These are phyloP conservation scores for Boletus sp. DNA, from an alignment of 768 basidiomycete genomes.

Conservation along the genomic window DNA sequence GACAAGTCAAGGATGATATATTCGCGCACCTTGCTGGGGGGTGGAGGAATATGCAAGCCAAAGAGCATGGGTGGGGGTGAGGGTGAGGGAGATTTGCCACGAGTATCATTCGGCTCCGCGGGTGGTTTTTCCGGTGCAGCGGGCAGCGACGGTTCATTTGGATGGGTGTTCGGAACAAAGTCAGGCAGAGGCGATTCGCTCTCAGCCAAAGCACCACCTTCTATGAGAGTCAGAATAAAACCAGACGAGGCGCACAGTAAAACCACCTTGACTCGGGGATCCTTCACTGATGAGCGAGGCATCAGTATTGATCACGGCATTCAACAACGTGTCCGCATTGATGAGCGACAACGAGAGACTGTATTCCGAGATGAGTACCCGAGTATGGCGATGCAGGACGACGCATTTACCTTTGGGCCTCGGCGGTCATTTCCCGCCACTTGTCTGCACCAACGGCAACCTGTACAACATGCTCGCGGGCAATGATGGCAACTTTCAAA, in stretches of 20 bases:
- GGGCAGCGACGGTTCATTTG: constrained; percentile 48
- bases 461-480: constrained; percentile 45
- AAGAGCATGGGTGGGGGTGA: constrained; percentile 21
- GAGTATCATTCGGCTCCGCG: constrained; percentile 13
- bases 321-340: constrained; percentile 46
- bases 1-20: background rate
- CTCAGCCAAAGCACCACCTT: constrained; percentile 7
- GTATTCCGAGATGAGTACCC: constrained; percentile 5
- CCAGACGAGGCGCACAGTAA: background rate
- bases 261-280: constrained; percentile 21
- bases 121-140: constrained; percentile 7
- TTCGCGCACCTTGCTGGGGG: constrained; percentile 21
- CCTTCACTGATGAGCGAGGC: constrained; percentile 30
- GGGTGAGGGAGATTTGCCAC: constrained; percentile 9
- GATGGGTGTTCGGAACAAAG: constrained; percentile 51
- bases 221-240: background rate
- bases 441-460: constrained; percentile 50
- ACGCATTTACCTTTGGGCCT: constrained; percentile 47
- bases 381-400: background rate
- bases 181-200: constrained; percentile 44
- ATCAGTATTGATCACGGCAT: constrained; percentile 45
- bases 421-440: constrained; percentile 53
- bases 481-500: constrained; percentile 51
- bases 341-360: constrained; percentile 46
- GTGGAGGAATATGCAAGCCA: constrained; percentile 23